Conservation (phyloP, 2,329 filamentous ascomycete genomes). For the Didymella pinodella region DNA sequence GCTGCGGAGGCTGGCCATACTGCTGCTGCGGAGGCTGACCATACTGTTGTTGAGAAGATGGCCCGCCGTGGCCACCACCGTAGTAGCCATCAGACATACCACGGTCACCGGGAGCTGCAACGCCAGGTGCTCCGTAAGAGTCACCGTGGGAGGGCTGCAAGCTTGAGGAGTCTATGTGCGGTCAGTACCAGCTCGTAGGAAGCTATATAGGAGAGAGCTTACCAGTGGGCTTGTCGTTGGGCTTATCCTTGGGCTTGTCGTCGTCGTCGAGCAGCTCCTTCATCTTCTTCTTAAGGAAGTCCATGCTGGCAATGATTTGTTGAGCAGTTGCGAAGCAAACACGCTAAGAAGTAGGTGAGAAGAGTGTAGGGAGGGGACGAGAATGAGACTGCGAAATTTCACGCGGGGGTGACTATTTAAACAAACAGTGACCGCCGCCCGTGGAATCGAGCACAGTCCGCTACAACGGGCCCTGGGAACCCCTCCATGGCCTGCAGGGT, state of each 20-base stretch:
- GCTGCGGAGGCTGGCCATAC: conserved; percentile 29
- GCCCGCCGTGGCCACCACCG: conserved; percentile 25
- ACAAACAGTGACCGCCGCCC: conserved; percentile 16
- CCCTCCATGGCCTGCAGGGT: conserved; percentile 17
- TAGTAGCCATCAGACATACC: conserved; percentile 33
- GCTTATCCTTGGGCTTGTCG: conserved; percentile 45
- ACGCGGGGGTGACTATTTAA: conserved; percentile 23
- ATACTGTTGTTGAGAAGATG: conserved; percentile 21
- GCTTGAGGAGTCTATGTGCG: conserved; percentile 7
- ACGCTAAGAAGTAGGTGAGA: neutral
- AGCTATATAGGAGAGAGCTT: neutral
- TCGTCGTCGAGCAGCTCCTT: conserved; percentile 55
- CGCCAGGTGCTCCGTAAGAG: conserved; percentile 24
- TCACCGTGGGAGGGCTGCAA: conserved; percentile 20
- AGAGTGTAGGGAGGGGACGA: conserved; percentile 1
- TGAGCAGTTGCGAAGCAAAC: conserved; percentile 3
- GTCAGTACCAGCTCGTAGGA: neutral
- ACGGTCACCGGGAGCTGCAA: conserved; percentile 33
- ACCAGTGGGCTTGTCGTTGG: conserved; percentile 36
- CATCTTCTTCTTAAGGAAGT: conserved; percentile 58
- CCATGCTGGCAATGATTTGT: conserved; percentile 43
- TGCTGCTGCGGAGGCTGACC: conserved; percentile 34
- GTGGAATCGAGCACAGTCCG: conserved; percentile 14
- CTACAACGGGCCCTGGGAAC: conserved; percentile 2
- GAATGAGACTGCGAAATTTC: conserved; percentile 7